phyloP scores from a whole-genome alignment of 2,329 filamentous ascomycete genomes.

The Bipolaris gigantea region DNA sequence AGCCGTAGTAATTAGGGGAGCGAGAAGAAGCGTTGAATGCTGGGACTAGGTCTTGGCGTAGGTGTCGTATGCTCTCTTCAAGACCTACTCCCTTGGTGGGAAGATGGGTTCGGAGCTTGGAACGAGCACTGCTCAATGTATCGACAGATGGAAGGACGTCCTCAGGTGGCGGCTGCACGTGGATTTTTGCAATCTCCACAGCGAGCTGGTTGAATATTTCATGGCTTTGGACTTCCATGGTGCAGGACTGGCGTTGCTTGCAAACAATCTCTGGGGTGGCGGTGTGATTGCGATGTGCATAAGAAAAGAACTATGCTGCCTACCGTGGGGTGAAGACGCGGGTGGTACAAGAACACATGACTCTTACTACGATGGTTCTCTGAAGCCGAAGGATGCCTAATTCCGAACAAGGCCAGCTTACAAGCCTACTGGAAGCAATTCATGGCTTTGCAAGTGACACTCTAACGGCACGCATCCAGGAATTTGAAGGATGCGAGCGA shows the following conservation, averaged over 20 bases:
- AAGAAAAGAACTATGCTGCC: neutral
- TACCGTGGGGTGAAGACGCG: neutral
- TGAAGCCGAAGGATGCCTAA: neutral
- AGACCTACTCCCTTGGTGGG: conserved; percentile 49
- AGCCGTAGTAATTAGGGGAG: conserved; percentile 68
- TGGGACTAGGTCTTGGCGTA: conserved; percentile 51
- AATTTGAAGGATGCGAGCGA: neutral
- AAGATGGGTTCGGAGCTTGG: conserved; percentile 43
- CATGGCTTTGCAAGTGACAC: neutral
- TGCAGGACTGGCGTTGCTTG: neutral
- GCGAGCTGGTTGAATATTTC: conserved; percentile 25
- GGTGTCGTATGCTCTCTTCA: conserved; percentile 47
- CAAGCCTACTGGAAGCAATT: conserved; percentile 2
- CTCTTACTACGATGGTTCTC: neutral
- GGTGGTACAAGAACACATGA: neutral
- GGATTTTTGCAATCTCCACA: conserved; percentile 28
- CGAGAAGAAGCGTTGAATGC: conserved; percentile 68
- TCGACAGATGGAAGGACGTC: conserved; percentile 42
- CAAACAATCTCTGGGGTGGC: neutral
- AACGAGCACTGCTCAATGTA: conserved; percentile 35
- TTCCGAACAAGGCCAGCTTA: neutral
- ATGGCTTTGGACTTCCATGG: conserved; percentile 17
- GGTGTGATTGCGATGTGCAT: too few species aligned
- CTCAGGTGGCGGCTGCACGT: conserved; percentile 20
- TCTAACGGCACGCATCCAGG: neutral